Percentiles rank a stretch among this genome's conserved stretches.
Conservation (phyloP, 2,329 filamentous ascomycete species). For the Stromatinia cepivora region DNA sequence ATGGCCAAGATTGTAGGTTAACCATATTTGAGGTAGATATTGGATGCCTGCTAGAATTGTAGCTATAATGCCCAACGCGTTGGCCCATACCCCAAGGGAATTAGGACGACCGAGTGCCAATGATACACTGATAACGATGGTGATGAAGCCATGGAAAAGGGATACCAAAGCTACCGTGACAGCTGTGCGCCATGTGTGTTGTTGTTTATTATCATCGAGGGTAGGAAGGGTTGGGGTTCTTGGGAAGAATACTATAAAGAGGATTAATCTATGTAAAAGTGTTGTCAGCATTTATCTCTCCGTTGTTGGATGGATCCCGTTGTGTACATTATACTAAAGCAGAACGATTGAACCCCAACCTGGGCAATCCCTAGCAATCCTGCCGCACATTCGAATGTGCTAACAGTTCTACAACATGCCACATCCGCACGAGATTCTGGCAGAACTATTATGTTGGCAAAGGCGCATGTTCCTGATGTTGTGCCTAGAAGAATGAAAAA, state of each 20-base stretch:
- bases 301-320: neutral
- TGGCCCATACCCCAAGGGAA: conserved; percentile 76
- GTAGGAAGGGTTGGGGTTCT: conserved; percentile 51
- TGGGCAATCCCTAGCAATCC: conserved; percentile 87
- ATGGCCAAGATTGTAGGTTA: conserved; percentile 80
- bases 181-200: conserved; percentile 75
- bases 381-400: conserved; percentile 78
- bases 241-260: conserved; percentile 95
- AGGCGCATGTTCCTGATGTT: conserved; percentile 82
- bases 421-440: conserved; percentile 82
- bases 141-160: conserved; percentile 71
- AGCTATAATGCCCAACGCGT: conserved; percentile 77
- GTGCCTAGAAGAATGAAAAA: conserved; percentile 94
- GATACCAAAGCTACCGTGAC: conserved; percentile 71
- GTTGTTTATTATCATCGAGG: conserved; percentile 44
- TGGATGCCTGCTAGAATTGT: conserved; percentile 80
- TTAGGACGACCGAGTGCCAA: conserved; percentile 63
- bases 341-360: conserved; percentile 87
- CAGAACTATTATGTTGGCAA: conserved; percentile 88
- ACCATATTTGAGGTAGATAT: conserved; percentile 94
- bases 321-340: conserved; percentile 84
- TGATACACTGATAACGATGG: conserved; percentile 67
- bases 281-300: conserved; percentile 15
- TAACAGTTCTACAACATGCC: conserved; percentile 80
- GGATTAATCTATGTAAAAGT: conserved; percentile 63